phyloP scores from a whole-genome alignment of 306 rosid species.

The Calophaca sinica region DNA sequence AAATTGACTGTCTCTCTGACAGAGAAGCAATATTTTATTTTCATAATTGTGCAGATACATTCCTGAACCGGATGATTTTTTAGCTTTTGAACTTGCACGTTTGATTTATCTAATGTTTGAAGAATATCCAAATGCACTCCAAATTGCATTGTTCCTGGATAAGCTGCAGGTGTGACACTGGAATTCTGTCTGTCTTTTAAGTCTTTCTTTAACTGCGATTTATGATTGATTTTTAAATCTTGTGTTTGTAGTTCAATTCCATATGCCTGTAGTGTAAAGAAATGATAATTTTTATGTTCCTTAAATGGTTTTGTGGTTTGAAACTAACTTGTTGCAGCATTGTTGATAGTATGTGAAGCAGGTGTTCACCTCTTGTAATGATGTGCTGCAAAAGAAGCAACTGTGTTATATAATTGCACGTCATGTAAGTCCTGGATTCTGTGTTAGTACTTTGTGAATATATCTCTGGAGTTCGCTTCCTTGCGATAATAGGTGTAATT shows the following conservation, averaged over 20 bases:
- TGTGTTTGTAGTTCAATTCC: too few relatives aligned
- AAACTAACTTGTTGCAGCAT: conserved; percentile 49
- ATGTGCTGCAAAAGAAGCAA: conserved; percentile 75
- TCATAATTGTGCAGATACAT: conserved; percentile 68
- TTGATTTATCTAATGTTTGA: conserved; percentile 76
- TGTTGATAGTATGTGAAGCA: conserved; percentile 74
- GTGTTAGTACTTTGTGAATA: conserved; percentile 1
- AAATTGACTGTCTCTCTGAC: not conserved
- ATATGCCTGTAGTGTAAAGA: not conserved
- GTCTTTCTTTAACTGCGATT: not conserved
- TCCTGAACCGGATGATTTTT: conserved; percentile 85
- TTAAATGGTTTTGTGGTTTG: conserved; percentile 18
- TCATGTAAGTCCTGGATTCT: conserved; percentile 64
- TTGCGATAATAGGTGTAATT: conserved; percentile 7
- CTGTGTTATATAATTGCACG: conserved; percentile 92
- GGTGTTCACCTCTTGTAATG: conserved; percentile 72
- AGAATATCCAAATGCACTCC: conserved; percentile 88
- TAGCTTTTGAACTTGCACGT: conserved; percentile 84
- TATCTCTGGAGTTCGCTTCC: conserved; percentile 15
- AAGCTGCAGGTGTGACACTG: conserved; percentile 69
- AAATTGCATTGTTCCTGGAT: conserved; percentile 82
- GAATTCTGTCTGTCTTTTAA: conserved; percentile 7
- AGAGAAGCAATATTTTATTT: not conserved
- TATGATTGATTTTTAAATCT: too few relatives aligned
- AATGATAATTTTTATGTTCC: not conserved